phyloP scores from a whole-genome alignment of 257 asterid genomes.

The Agastache rugosa region DNA sequence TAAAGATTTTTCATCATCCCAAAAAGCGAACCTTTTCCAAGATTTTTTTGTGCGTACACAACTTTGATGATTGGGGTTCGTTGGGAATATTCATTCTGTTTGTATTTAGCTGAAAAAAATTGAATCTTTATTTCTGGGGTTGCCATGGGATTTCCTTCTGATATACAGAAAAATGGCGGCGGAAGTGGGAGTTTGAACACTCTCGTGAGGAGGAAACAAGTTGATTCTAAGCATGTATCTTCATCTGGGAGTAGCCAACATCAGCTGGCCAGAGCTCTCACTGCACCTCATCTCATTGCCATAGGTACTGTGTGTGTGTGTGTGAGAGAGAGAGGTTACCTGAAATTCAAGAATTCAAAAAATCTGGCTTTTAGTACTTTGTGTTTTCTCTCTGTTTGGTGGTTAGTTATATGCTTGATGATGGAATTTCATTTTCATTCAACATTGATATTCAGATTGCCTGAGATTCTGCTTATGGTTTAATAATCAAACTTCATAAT shows the following conservation, averaged over 20 bases:
- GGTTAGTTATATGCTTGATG: constrained; percentile 5
- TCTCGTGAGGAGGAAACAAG: constrained; percentile 84
- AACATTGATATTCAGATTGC: not conserved
- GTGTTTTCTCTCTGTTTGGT: not conserved
- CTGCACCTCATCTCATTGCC: constrained; percentile 79
- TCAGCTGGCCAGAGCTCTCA: constrained; percentile 69
- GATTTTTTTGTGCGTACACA: constrained; percentile 5
- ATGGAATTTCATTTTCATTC: constrained; percentile 9
- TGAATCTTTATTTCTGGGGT: constrained; percentile 18
- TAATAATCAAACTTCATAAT: not conserved
- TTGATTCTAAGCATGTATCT: constrained; percentile 63
- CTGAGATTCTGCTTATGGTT: not conserved
- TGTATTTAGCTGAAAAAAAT: not conserved
- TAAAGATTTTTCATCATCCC: not conserved
- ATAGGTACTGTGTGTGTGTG: constrained; percentile 49
- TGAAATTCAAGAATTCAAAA: not conserved
- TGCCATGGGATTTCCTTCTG: constrained; percentile 48
- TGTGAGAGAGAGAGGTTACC: not conserved
- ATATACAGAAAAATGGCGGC: constrained; percentile 38
- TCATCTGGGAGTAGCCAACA: constrained; percentile 48
- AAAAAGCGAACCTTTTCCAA: constrained; percentile 23
- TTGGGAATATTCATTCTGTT: not conserved
- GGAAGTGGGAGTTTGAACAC: constrained; percentile 55
- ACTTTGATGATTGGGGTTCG: constrained; percentile 8
- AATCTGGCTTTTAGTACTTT: not conserved